These are phyloP conservation scores for Chalara sp. DNA, from an alignment of 2,329 filamentous ascomycete genomes.

Conservation along the genomic window DNA sequence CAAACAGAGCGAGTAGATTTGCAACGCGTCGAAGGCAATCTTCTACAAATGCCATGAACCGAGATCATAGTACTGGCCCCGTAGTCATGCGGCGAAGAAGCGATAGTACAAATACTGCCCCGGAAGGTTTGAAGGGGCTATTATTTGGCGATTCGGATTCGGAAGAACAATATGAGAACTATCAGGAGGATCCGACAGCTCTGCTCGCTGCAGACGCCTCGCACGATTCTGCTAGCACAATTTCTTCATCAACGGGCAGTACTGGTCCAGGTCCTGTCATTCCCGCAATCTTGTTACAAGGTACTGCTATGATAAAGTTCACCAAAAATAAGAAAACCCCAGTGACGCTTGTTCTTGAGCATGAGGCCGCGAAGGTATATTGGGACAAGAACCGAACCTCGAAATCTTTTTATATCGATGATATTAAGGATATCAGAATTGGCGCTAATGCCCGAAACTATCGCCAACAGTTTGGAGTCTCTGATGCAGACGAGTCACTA, in stretches of 20 bases:
- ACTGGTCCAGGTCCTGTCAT: constrained; percentile 62
- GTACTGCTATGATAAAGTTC: constrained; percentile 73
- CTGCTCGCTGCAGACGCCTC: constrained; percentile 33
- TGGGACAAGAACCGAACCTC: constrained; percentile 76
- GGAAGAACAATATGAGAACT: constrained; percentile 48
- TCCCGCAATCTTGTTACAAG: constrained; percentile 69
- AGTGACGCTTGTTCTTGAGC: constrained; percentile 67
- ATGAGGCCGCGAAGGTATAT: constrained; percentile 76
- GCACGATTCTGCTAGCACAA: constrained; percentile 41
- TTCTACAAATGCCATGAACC: constrained; percentile 66
- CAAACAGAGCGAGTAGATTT: constrained; percentile 69
- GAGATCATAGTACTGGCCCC: constrained; percentile 84
- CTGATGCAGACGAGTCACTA: constrained; percentile 58
- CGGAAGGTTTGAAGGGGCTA: constrained; percentile 37
- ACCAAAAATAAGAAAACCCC: constrained; percentile 77
- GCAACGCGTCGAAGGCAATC: constrained; percentile 65
- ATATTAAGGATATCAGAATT: constrained; percentile 84
- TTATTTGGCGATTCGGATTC: constrained; percentile 45
- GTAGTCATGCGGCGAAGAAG: constrained; percentile 81
- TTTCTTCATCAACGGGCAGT: constrained; percentile 39
- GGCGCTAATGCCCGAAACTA: constrained; percentile 84
- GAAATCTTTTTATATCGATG: constrained; percentile 89
- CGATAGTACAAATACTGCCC: constrained; percentile 73
- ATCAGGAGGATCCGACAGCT: constrained; percentile 36
- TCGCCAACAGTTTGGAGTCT: constrained; percentile 71